A percentile compares a stretch with the other conserved stretches of the same genome.
Evolutionary conservation across 345 rosid genomes (phyloP).

Genomic region (Eucalyptus curtisii): DNA sequence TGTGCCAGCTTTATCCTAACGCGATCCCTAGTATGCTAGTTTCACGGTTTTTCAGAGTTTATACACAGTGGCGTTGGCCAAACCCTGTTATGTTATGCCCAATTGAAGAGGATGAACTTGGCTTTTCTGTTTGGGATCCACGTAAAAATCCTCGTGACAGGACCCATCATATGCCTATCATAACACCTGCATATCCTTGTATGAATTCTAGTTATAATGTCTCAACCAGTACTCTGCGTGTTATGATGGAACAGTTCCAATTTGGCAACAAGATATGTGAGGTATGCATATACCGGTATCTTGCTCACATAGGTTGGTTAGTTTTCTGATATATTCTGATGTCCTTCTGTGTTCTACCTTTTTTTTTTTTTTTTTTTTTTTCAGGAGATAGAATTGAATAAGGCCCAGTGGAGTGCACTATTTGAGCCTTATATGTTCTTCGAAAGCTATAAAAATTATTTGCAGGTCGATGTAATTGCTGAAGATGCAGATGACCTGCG

Average conservation of each 20-base stretch:
- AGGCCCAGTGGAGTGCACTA: conserved; percentile 41
- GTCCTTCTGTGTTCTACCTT: not conserved
- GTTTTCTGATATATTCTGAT: not conserved
- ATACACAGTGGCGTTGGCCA: conserved; percentile 70
- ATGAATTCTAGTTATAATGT: conserved; percentile 78
- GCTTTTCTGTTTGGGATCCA: conserved; percentile 72
- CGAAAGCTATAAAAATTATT: conserved; percentile 56
- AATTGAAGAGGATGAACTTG: conserved; percentile 50
- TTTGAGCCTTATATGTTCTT: conserved; percentile 62
- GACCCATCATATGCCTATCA: conserved; percentile 64
- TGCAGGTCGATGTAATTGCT: conserved; percentile 56
- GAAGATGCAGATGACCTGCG: conserved; percentile 49
- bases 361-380: not conserved
- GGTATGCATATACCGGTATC: conserved; percentile 18
- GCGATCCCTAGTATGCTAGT: conserved; percentile 64
- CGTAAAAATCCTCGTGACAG: conserved; percentile 55
- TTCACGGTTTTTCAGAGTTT: conserved; percentile 61
- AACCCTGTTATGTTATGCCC: conserved; percentile 71
- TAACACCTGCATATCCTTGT: conserved; percentile 70
- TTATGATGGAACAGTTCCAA: conserved; percentile 63
- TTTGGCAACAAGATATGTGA: conserved; percentile 50
- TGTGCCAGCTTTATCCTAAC: conserved; percentile 66
- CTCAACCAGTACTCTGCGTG: conserved; percentile 55
- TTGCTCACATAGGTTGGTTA: not conserved
- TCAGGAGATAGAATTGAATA: conserved; percentile 53